phyloP scores from a whole-genome alignment of 1,139 yeast species.

The Debaryomyces fabryi region DNA sequence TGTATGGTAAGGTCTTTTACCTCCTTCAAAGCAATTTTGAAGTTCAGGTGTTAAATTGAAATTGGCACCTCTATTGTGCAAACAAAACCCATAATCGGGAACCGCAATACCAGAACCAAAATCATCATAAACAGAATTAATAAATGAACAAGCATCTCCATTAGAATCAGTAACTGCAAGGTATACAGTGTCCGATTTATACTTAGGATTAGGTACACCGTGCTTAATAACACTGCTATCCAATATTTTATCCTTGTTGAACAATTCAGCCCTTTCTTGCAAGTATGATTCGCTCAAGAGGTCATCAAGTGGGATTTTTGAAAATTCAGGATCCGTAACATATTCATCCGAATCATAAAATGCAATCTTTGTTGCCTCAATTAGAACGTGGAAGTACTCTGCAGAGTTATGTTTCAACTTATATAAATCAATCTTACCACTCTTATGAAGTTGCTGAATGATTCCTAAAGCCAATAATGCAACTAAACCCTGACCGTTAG shows the following conservation, averaged over 20 bases:
- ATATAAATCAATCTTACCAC: constrained; percentile 47
- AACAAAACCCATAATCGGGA: constrained; percentile 65
- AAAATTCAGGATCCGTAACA: constrained; percentile 61
- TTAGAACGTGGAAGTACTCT: constrained; percentile 68
- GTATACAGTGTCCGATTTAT: constrained; percentile 77
- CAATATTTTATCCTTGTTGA: constrained; percentile 41
- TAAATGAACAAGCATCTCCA: constrained; percentile 84
- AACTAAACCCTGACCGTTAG: constrained; percentile 79
- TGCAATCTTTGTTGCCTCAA: constrained; percentile 71
- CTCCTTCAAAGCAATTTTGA: constrained; percentile 65
- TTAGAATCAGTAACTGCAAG: constrained; percentile 67
- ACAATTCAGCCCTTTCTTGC: constrained; percentile 50
- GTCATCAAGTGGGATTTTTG: constrained; percentile 37
- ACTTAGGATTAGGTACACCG: constrained; percentile 64
- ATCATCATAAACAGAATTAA: constrained; percentile 70
- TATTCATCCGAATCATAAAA: constrained; percentile 79
- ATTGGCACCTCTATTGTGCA: constrained; percentile 79
- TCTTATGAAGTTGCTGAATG: constrained; percentile 55
- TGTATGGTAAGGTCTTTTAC: constrained; percentile 81
- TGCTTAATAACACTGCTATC: constrained; percentile 47
- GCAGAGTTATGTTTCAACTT: constrained; percentile 64
- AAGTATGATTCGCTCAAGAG: constrained; percentile 50
- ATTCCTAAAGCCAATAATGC: constrained; percentile 72
- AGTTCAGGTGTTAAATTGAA: constrained; percentile 64
- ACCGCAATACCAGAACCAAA: constrained; percentile 79